phyloP scores from a whole-genome alignment of 805 yeast species.

The Yamadazyma scolyti region DNA sequence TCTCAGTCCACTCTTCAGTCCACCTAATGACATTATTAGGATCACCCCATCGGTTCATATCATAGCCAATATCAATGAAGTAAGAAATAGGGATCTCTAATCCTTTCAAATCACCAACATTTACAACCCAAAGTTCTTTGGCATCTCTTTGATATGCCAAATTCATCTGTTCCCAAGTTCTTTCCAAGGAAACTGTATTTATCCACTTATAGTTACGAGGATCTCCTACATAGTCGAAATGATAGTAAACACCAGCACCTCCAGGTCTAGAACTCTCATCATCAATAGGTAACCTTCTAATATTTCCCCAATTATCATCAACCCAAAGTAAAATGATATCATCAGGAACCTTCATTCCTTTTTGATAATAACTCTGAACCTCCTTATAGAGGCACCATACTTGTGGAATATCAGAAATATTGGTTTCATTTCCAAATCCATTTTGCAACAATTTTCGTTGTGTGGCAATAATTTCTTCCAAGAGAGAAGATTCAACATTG shows the following conservation, averaged over 20 bases:
- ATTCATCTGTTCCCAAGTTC: conserved; percentile 23
- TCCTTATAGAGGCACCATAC: conserved; percentile 18
- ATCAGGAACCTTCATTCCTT: conserved; percentile 16
- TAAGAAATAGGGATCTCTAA: conserved; percentile 19
- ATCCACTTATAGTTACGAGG: conserved; percentile 26
- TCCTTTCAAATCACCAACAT: conserved; percentile 23
- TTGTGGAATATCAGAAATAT: conserved; percentile 14
- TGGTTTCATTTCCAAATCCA: conserved; percentile 9
- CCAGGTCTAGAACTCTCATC: conserved; percentile 18
- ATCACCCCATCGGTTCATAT: conserved; percentile 13
- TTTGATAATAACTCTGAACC: conserved; percentile 14
- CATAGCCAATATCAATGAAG: conserved; percentile 16
- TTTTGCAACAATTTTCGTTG: conserved; percentile 12
- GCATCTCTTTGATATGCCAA: conserved; percentile 17
- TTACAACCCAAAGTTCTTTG: conserved; percentile 19
- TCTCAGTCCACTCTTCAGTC: conserved; percentile 11
- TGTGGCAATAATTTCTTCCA: conserved; percentile 12
- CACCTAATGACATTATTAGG: conserved; percentile 8
- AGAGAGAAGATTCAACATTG: conserved; percentile 12
- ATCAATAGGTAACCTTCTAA: conserved; percentile 19
- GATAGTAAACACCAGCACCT: conserved; percentile 25
- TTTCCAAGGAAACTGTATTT: conserved; percentile 16
- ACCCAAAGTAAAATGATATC: conserved; percentile 22
- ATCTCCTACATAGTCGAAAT: conserved; percentile 24
- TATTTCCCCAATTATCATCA: conserved; percentile 26